phyloP scores from a whole-genome alignment of 768 basidiomycete genomes.

The Leccinum disarticulatum region DNA sequence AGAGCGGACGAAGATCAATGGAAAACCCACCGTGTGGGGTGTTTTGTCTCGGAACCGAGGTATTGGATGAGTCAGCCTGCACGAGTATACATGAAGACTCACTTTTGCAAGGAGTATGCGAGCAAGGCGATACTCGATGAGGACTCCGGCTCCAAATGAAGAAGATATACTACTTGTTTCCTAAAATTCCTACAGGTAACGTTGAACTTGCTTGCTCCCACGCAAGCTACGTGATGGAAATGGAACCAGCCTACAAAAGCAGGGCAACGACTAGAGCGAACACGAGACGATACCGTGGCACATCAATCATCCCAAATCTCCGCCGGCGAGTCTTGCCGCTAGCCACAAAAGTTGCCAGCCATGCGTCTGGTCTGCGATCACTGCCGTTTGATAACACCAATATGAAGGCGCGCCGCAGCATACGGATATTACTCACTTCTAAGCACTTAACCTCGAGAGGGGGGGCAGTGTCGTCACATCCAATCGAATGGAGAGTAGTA shows the following conservation, averaged over 20 bases:
- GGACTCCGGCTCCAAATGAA: neutral
- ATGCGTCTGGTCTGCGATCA: neutral
- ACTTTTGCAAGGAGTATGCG: neutral
- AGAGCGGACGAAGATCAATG: neutral
- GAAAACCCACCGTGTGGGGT: neutral
- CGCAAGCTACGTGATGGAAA: too few relatives aligned
- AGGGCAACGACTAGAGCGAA: too few relatives aligned
- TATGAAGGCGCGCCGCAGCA: neutral
- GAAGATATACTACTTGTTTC: too few relatives aligned
- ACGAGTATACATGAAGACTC: neutral
- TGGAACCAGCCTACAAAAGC: too few relatives aligned
- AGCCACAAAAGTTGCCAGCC: neutral
- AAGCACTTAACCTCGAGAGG: neutral
- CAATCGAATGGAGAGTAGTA: too few relatives aligned
- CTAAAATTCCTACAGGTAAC: too few relatives aligned
- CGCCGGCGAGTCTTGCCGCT: neutral
- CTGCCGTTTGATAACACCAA: neutral
- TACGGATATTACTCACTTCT: neutral
- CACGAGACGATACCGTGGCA: neutral
- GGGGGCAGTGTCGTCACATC: neutral
- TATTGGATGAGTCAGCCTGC: neutral
- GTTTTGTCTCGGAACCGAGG: neutral
- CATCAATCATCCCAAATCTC: neutral
- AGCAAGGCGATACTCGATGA: neutral
- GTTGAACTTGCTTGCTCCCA: too few relatives aligned